Conservation (phyloP, 2,329 filamentous ascomycete species). For the Aspergillus flavus region DNA sequence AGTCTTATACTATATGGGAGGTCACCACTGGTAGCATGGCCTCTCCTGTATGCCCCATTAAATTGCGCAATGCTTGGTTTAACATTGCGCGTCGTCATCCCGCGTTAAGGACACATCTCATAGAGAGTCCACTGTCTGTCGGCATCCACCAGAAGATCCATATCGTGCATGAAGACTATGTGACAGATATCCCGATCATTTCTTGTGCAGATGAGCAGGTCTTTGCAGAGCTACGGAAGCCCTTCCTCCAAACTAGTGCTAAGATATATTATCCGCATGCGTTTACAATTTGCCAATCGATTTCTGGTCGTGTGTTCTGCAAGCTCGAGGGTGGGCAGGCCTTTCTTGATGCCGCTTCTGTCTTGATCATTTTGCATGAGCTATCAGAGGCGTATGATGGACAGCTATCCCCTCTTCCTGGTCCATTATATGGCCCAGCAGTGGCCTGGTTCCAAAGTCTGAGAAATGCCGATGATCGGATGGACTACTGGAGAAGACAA, state of each 20-base stretch:
- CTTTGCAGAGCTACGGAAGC: neutral
- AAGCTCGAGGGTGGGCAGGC: slow-evolving; percentile 7
- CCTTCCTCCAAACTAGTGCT: neutral
- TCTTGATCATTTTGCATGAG: neutral
- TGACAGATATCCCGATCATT: neutral
- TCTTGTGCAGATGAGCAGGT: neutral
- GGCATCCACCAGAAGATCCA: neutral
- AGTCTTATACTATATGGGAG: slow-evolving; percentile 9
- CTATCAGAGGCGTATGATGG: neutral
- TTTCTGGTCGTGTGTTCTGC: neutral
- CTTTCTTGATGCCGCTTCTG: slow-evolving; percentile 3
- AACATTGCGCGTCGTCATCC: neutral
- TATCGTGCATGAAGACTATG: neutral
- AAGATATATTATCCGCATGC: neutral
- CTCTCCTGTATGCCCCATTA: neutral
- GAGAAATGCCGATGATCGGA: neutral
- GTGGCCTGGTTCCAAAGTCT: neutral
- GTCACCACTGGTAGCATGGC: neutral
- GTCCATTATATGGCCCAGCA: neutral
- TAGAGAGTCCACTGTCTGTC: neutral
- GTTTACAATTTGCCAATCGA: neutral
- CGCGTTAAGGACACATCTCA: neutral
- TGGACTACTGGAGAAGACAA: neutral
- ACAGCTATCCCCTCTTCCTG: neutral
- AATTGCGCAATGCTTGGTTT: neutral